Evolutionary conservation across 306 rosid genomes (phyloP).

Genomic region (Vigna hirtella): DNA sequence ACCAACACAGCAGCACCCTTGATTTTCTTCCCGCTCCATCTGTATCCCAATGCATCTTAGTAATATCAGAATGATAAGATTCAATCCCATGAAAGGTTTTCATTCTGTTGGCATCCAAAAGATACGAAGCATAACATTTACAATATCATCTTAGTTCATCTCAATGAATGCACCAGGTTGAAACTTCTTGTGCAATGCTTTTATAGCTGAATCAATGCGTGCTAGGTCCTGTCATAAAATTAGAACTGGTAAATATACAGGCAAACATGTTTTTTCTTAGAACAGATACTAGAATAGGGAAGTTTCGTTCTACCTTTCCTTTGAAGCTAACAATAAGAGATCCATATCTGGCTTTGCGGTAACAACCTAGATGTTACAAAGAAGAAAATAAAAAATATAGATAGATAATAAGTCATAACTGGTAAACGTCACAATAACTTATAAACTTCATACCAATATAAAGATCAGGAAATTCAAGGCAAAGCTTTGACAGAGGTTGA

Average conservation of each 20-base stretch:
- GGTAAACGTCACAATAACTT: constrained; percentile 31
- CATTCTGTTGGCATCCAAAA: constrained; percentile 31
- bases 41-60: constrained; percentile 32
- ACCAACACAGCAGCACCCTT: constrained; percentile 28
- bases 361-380: constrained; percentile 67
- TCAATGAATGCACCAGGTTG: constrained; percentile 62
- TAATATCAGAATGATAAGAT: constrained; percentile 31
- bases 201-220: constrained; percentile 64
- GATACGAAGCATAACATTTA: constrained; percentile 33
- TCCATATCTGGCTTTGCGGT: constrained; percentile 70
- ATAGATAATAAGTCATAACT: constrained; percentile 25
- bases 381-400: constrained; percentile 34
- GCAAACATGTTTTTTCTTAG: background rate
- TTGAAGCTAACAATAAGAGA: constrained; percentile 61
- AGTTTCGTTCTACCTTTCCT: constrained; percentile 69
- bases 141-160: constrained; percentile 47
- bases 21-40: constrained; percentile 33
- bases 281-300: constrained; percentile 9
- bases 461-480: constrained; percentile 89
- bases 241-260: background rate
- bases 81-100: constrained; percentile 39
- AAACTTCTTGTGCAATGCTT: constrained; percentile 67
- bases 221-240: constrained; percentile 65
- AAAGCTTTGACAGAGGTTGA: constrained; percentile 74
- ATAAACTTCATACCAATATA: constrained; percentile 67